Evolutionary conservation across 2,329 filamentous ascomycete species (phyloP).

Genomic region (Aspergillus persii): DNA sequence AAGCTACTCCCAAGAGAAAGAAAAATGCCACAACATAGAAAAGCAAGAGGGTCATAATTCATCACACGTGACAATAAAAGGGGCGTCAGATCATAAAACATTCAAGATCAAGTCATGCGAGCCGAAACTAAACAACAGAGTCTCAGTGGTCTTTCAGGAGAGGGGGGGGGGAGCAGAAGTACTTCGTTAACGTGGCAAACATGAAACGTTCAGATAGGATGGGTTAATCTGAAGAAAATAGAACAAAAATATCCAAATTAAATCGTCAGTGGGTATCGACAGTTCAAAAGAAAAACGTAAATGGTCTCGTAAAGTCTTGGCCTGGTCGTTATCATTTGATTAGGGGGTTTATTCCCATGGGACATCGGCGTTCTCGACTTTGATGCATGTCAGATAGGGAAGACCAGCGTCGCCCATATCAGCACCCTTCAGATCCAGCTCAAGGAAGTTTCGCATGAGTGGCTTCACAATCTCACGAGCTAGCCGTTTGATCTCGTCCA

Average conservation of each 20-base stretch:
- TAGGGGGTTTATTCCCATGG: conserved; percentile 50
- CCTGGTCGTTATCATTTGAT: conserved; percentile 4
- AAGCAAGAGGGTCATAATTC: background rate
- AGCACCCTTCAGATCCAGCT: conserved; percentile 64
- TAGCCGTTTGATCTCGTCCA: conserved; percentile 84
- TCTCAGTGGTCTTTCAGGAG: background rate
- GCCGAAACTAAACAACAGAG: background rate
- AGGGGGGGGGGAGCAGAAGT: background rate
- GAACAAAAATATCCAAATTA: background rate
- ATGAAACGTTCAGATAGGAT: background rate
- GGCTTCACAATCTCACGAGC: conserved; percentile 81
- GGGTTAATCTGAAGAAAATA: background rate
- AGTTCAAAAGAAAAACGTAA: background rate
- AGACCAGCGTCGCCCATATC: conserved; percentile 44
- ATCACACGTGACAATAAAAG: background rate
- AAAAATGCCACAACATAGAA: background rate
- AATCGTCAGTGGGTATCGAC: conserved; percentile 15
- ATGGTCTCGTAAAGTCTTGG: background rate
- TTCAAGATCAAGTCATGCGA: background rate
- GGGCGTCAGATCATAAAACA: background rate
- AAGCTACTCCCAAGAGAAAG: background rate
- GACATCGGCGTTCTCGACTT: conserved; percentile 60
- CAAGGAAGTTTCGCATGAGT: conserved; percentile 79
- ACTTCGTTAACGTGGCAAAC: background rate
- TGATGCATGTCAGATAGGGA: conserved; percentile 65